phyloP scores from a whole-genome alignment of 768 basidiomycete genomes.

The Suillus variegatus region DNA sequence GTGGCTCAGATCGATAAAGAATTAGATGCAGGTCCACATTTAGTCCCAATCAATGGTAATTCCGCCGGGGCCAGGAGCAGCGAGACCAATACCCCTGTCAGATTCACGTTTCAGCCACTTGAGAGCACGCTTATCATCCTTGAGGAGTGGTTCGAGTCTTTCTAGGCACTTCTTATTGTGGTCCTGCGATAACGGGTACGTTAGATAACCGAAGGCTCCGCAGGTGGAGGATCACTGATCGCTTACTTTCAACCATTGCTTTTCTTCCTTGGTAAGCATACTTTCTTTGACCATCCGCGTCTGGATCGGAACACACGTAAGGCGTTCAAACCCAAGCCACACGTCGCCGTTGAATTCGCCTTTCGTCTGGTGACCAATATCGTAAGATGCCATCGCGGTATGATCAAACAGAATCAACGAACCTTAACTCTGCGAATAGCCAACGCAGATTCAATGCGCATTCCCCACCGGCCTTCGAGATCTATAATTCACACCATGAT shows the following conservation, averaged over 20 bases:
- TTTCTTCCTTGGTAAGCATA: slow-evolving; percentile 86
- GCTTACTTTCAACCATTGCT: slow-evolving; percentile 78
- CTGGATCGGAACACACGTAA: slow-evolving; percentile 94
- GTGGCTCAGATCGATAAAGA: slow-evolving; percentile 5
- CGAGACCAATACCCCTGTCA: slow-evolving; percentile 74
- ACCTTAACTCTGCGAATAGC: slow-evolving; percentile 64
- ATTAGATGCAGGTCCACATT: slow-evolving; percentile 6
- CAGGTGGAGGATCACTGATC: slow-evolving; percentile 7
- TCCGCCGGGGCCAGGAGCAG: slow-evolving; percentile 62
- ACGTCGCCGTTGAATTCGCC: slow-evolving; percentile 68
- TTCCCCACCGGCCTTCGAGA: slow-evolving; percentile 79
- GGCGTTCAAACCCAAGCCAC: slow-evolving; percentile 90
- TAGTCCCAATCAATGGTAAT: slow-evolving; percentile 81
- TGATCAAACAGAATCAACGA: slow-evolving; percentile 15
- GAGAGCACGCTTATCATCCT: slow-evolving; percentile 77
- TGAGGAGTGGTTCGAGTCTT: slow-evolving; percentile 62
- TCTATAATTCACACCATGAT: slow-evolving; percentile 43
- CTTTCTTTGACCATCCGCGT: slow-evolving; percentile 83
- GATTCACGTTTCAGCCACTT: slow-evolving; percentile 81
- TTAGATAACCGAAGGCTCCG: slow-evolving; percentile 7
- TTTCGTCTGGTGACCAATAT: slow-evolving; percentile 52
- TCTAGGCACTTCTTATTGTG: slow-evolving; percentile 79
- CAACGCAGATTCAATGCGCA: slow-evolving; percentile 89
- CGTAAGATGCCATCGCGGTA: slow-evolving; percentile 5
- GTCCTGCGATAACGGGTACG: slow-evolving; percentile 45